A percentile compares a stretch with the other conserved stretches of the same genome.
Evolutionary conservation across 306 rosid species (phyloP).

Genomic region (Carpinus fangiana): DNA sequence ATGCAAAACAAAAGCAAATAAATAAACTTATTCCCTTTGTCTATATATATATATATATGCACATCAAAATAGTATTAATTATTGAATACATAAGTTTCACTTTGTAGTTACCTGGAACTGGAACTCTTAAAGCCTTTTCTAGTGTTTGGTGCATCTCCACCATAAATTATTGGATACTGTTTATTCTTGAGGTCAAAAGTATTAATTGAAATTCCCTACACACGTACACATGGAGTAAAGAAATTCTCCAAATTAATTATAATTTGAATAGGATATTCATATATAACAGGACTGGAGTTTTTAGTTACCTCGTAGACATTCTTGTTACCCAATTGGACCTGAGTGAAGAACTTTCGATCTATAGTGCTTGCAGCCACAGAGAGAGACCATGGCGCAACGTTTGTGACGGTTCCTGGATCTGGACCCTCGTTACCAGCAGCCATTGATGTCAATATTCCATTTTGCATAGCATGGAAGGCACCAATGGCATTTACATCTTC

Average conservation of each 20-base stretch:
- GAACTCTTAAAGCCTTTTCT: background rate
- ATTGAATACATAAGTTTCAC: too few relatives aligned
- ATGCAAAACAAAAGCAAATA: too few relatives aligned
- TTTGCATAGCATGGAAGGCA: background rate
- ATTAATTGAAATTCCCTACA: conserved; percentile 52
- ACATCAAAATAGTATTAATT: too few relatives aligned
- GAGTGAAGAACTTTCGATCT: conserved; percentile 9
- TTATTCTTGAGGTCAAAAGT: conserved; percentile 32
- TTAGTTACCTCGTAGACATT: conserved; percentile 10
- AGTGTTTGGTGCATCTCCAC: conserved; percentile 44
- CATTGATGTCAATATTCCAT: conserved; percentile 1
- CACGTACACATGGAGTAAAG: background rate
- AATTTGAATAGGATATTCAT: too few relatives aligned
- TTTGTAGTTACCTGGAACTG: conserved; percentile 33
- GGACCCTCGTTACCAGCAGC: conserved; percentile 19
- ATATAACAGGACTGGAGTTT: too few relatives aligned
- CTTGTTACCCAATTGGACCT: conserved; percentile 15
- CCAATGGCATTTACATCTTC: background rate
- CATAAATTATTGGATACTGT: conserved; percentile 38
- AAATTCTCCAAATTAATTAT: background rate
- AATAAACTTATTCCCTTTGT: too few relatives aligned
- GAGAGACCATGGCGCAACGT: conserved; percentile 10
- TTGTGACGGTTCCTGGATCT: background rate
- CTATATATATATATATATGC: too few relatives aligned
- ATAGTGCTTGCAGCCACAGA: conserved; percentile 22